Percentiles rank a stretch among this genome's conserved stretches.
Conservation (phyloP, 768 basidiomycete genomes). For the Tylopilus rubrobrunneus region DNA sequence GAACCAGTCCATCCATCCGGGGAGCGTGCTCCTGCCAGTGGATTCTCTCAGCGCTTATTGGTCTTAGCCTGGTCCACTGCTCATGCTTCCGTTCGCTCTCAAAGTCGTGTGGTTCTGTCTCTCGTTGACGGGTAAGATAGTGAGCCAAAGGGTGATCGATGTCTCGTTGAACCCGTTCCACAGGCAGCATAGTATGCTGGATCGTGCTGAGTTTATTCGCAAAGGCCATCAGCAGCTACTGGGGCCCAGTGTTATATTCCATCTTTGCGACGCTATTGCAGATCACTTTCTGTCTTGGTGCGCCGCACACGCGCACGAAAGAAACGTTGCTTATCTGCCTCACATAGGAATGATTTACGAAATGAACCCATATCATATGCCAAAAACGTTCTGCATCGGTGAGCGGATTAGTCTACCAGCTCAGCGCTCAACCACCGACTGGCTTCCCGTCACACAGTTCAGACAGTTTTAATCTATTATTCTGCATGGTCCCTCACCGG, state of each 20-base stretch:
- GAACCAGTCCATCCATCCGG: not conserved
- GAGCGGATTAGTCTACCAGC: slow-evolving; percentile 11
- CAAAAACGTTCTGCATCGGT: slow-evolving; percentile 55
- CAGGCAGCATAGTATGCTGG: slow-evolving; percentile 53
- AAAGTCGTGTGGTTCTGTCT: slow-evolving; percentile 58
- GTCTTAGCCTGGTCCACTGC: not conserved
- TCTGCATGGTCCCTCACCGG: slow-evolving; percentile 45
- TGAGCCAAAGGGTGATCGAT: not conserved
- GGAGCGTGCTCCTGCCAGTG: not conserved
- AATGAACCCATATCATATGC: slow-evolving; percentile 62
- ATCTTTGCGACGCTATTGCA: slow-evolving; percentile 50
- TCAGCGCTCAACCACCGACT: slow-evolving; percentile 1
- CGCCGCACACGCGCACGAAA: slow-evolving; percentile 6
- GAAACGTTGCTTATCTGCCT: not conserved
- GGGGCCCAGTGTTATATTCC: slow-evolving; percentile 49
- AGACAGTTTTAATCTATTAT: slow-evolving; percentile 35
- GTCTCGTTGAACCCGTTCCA: not conserved
- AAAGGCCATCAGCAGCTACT: slow-evolving; percentile 39
- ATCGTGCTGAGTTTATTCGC: slow-evolving; percentile 44
- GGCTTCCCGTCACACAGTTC: slow-evolving; percentile 14
- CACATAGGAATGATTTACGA: slow-evolving; percentile 54
- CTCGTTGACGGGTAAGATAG: slow-evolving; percentile 45
- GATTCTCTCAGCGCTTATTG: not conserved
- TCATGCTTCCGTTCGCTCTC: slow-evolving; percentile 54
- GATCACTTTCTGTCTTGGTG: slow-evolving; percentile 58